These are phyloP conservation scores for Monocercomonoides exilis DNA, from an alignment of 78 protist genomes.

Conservation along the genomic window DNA sequence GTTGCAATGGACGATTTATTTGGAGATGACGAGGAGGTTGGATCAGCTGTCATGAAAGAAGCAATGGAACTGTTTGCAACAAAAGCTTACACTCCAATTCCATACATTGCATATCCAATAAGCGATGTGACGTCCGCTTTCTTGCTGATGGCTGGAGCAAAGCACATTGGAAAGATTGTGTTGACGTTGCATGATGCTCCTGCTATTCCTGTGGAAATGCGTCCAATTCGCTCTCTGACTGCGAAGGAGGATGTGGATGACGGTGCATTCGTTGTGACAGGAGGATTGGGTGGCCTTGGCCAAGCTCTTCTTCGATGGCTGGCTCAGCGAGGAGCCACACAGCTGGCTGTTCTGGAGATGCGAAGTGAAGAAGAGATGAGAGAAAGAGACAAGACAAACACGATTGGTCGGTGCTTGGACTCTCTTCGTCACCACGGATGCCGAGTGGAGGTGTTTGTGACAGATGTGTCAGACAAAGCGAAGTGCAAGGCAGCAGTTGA, in stretches of 20 bases:
- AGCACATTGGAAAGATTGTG: constrained; percentile 18
- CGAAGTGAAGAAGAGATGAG: not conserved
- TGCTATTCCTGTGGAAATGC: not conserved
- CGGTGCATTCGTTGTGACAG: not conserved
- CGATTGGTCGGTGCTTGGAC: not conserved
- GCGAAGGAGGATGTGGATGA: not conserved
- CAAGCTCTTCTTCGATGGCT: not conserved
- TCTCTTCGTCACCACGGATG: not conserved
- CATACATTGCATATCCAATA: not conserved
- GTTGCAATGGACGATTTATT: not conserved
- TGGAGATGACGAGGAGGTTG: not conserved
- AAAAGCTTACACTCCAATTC: not conserved
- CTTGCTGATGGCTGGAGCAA: not conserved
- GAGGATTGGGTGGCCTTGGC: constrained; percentile 26
- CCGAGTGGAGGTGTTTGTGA: not conserved
- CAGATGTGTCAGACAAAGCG: not conserved
- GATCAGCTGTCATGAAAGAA: not conserved
- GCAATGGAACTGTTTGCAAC: not conserved
- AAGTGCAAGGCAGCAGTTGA: not conserved
- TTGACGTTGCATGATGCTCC: not conserved
- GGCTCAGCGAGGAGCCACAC: not conserved
- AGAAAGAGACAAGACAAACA: not conserved
- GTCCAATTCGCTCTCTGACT: not conserved
- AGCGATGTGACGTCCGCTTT: not conserved
- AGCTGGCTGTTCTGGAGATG: not conserved